Evolutionary conservation across 768 basidiomycete genomes (phyloP).

Genomic region (Gelatoporia subvermispora): DNA sequence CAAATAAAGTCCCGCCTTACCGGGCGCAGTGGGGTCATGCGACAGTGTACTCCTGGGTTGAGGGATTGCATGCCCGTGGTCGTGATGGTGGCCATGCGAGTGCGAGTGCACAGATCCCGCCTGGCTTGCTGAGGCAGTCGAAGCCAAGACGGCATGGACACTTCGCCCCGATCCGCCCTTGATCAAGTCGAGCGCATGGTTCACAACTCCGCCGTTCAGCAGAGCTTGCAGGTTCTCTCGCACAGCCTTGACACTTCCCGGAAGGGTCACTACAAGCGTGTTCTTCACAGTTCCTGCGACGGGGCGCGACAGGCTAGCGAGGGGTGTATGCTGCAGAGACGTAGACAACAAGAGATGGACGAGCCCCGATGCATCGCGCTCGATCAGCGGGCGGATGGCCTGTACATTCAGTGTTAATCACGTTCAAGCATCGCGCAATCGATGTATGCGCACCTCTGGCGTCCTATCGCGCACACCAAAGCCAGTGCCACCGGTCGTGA

Average conservation of each 20-base stretch:
- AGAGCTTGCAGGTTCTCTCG: constrained; percentile 69
- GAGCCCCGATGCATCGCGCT: constrained; percentile 65
- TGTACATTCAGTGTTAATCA: constrained; percentile 16
- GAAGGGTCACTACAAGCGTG: constrained; percentile 74
- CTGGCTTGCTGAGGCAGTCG: constrained; percentile 18
- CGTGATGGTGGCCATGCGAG: constrained; percentile 32
- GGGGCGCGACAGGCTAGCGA: constrained; percentile 80
- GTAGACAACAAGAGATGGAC: constrained; percentile 66
- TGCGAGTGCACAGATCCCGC: constrained; percentile 20
- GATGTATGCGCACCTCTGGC: constrained; percentile 56
- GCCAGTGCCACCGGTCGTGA: constrained; percentile 87
- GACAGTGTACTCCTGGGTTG: constrained; percentile 56
- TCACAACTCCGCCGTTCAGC: constrained; percentile 50
- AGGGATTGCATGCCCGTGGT: constrained; percentile 39
- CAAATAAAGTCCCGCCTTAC: constrained; percentile 32
- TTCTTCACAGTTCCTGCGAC: constrained; percentile 67
- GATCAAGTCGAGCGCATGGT: constrained; percentile 71
- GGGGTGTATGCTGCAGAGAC: constrained; percentile 69
- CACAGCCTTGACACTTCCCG: constrained; percentile 83
- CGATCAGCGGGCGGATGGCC: constrained; percentile 61
- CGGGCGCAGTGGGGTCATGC: constrained; percentile 63
- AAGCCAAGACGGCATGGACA: constrained; percentile 50
- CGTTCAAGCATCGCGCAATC: background rate
- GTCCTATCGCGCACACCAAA: constrained; percentile 78
- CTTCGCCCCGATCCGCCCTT: constrained; percentile 59